Conservation (phyloP, 2,329 filamentous ascomycete species). For the Ophiocordyceps camponoti-saundersi region DNA sequence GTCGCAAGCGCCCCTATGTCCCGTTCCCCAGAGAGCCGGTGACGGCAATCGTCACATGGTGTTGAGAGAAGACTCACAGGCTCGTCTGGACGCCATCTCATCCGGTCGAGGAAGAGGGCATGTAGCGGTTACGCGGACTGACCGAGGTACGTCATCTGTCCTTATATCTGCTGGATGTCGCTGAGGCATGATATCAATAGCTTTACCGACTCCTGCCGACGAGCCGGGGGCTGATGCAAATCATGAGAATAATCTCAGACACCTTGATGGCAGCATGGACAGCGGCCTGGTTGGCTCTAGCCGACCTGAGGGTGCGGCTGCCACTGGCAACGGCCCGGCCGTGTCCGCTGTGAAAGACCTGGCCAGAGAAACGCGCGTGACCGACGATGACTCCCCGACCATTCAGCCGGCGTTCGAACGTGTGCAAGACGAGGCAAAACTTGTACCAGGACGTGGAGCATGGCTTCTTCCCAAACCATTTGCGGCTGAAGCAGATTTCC, state of each 20-base stretch:
- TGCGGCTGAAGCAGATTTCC: not conserved
- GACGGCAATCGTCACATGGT: slow-evolving; percentile 10
- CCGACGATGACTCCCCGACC: not conserved
- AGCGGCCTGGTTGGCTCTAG: not conserved
- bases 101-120: not conserved
- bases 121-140: not conserved
- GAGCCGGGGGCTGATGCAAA: not conserved
- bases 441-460: not conserved
- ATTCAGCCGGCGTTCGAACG: not conserved
- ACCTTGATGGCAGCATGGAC: not conserved
- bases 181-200: not conserved
- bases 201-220: not conserved
- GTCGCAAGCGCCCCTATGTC: slow-evolving; percentile 11
- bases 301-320: not conserved
- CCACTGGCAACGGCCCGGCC: not conserved
- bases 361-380: not conserved
- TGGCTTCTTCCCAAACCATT: slow-evolving; percentile 2
- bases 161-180: not conserved
- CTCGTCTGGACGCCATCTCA: not conserved
- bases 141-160: not conserved
- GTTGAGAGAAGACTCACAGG: slow-evolving; percentile 8
- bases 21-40: slow-evolving; percentile 12
- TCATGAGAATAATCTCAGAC: not conserved
- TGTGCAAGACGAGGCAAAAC: not conserved
- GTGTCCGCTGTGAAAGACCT: not conserved